Conservation (phyloP, 192 early-diverging fungal genomes). For the Linnemannia elongata region DNA sequence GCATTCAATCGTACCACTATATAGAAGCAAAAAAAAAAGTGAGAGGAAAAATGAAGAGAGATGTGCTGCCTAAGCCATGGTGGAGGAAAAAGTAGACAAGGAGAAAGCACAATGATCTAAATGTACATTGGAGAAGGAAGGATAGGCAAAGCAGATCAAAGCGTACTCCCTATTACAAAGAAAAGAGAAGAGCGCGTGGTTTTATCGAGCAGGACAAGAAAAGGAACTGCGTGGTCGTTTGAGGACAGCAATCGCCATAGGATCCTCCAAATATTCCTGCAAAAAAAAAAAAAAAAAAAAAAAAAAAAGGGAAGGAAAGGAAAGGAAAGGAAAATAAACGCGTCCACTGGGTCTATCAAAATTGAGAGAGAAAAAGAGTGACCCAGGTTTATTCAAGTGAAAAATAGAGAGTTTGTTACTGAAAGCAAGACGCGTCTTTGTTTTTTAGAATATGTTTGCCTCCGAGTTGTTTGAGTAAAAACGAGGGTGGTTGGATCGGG, state of each 20-base stretch:
- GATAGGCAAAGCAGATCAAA: neutral
- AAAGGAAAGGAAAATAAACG: neutral
- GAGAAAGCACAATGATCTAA: neutral
- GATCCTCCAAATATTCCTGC: neutral
- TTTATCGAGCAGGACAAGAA: neutral
- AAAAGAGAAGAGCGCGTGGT: neutral
- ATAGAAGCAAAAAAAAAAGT: neutral
- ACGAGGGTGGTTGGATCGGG: slow-evolving; percentile 6
- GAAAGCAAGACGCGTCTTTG: neutral
- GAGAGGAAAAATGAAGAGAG: neutral
- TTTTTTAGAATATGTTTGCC: neutral
- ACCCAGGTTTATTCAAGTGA: too few species aligned
- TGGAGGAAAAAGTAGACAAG: neutral
- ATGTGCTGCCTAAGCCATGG: neutral
- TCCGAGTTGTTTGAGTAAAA: neutral
- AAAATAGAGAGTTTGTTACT: too few species aligned
- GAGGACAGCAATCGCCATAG: neutral
- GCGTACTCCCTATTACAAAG: neutral
- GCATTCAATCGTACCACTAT: too few species aligned
- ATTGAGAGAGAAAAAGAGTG: neutral
- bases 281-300: neutral
- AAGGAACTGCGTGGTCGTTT: neutral
- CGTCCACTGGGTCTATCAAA: neutral
- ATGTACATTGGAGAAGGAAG: too few species aligned
- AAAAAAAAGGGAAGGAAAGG: too few species aligned